These are phyloP conservation scores for Somion occarium DNA, from an alignment of 1,284 basidiomycete species.

Conservation along the genomic window DNA sequence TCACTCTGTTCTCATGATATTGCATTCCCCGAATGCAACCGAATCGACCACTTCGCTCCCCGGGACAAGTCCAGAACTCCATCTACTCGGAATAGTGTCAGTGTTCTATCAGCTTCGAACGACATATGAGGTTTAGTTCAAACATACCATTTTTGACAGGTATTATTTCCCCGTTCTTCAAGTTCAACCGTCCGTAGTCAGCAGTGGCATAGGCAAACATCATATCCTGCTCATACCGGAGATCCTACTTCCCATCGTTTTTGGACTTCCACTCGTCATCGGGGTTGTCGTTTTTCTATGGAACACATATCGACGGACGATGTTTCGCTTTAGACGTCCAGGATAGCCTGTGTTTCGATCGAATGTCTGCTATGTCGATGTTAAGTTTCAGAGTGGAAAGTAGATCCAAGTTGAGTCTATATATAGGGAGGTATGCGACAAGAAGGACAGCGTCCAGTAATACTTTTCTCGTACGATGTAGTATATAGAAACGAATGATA, in stretches of 20 bases:
- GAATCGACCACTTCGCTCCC: neutral
- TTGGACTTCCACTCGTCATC: neutral
- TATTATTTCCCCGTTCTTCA: too few relatives aligned
- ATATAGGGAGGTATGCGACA: neutral
- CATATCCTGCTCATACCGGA: too few relatives aligned
- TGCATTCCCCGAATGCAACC: neutral
- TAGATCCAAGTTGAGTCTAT: neutral
- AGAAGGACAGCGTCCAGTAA: neutral
- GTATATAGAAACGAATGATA: neutral
- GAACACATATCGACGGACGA: neutral
- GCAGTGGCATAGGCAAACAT: too few relatives aligned
- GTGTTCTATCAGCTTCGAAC: too few relatives aligned
- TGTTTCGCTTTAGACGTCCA: neutral
- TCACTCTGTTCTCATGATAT: neutral
- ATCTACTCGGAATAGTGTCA: neutral
- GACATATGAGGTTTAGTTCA: too few relatives aligned
- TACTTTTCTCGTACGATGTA: neutral
- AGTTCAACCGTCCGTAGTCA: too few relatives aligned
- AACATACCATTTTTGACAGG: too few relatives aligned
- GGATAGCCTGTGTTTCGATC: neutral
- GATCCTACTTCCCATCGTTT: neutral
- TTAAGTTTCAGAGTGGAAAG: neutral
- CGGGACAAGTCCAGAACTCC: neutral
- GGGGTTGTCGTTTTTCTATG: neutral
- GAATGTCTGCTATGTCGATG: neutral